phyloP scores from a whole-genome alignment of 1,284 basidiomycete species.

The Afroboletus lepidellus region DNA sequence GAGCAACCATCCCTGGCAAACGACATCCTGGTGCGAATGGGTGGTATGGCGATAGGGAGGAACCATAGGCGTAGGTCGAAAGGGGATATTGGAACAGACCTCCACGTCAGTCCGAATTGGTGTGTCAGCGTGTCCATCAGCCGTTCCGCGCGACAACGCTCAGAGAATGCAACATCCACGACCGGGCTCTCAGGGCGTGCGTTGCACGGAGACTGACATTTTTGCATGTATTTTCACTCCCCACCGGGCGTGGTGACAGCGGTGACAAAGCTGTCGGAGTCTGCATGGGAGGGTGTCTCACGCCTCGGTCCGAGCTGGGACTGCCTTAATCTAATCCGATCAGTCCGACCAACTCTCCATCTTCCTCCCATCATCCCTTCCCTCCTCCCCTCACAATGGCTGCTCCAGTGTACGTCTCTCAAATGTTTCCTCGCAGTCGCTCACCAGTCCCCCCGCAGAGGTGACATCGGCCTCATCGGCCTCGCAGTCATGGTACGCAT shows the following conservation, averaged over 20 bases:
- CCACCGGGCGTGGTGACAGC: background rate
- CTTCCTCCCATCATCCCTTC: constrained; percentile 4
- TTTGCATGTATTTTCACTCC: constrained; percentile 13
- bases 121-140: too few relatives aligned
- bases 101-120: background rate
- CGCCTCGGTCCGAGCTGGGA: constrained; percentile 11
- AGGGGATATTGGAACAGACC: background rate
- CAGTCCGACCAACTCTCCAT: background rate
- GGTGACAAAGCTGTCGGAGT: constrained; percentile 10
- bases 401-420: constrained; percentile 39
- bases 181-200: background rate
- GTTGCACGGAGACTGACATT: background rate
- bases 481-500: constrained; percentile 89
- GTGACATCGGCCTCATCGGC: constrained; percentile 92
- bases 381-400: constrained; percentile 41
- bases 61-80: constrained; percentile 1
- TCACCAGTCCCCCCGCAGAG: constrained; percentile 45
- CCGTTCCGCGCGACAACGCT: constrained; percentile 6
- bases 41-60: background rate
- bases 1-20: constrained; percentile 73
- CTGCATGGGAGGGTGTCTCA: too few relatives aligned
- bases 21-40: constrained; percentile 32
- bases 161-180: background rate
- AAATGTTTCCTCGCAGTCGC: background rate
- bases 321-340: constrained; percentile 30